These are phyloP conservation scores for Xanthoconium purpureum DNA, from an alignment of 768 basidiomycete species.

Conservation along the genomic window DNA sequence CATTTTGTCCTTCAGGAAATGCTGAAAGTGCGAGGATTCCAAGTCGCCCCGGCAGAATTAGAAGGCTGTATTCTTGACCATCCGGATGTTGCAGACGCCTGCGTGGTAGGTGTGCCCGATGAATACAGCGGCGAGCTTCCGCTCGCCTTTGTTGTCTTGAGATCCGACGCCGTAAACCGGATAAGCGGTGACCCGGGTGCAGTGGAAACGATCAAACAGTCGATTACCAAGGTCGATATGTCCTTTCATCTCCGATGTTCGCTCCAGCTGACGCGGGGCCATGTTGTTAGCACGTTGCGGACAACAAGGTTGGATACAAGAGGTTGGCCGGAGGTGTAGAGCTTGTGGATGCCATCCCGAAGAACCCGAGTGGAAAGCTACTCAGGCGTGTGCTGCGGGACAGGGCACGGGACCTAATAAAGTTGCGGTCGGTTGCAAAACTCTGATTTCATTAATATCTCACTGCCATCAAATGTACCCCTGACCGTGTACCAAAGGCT, in stretches of 20 bases:
- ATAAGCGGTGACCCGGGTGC: constrained; percentile 31
- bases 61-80: constrained; percentile 64
- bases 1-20: constrained; percentile 49
- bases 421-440: constrained; percentile 19
- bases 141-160: constrained; percentile 63
- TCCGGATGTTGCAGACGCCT: constrained; percentile 56
- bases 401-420: constrained; percentile 35
- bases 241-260: not conserved
- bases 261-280: not conserved
- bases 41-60: constrained; percentile 65
- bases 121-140: constrained; percentile 78
- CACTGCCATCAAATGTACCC: not conserved
- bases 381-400: constrained; percentile 55
- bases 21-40: constrained; percentile 57
- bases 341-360: constrained; percentile 60
- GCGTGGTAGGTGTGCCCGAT: constrained; percentile 66
- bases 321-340: constrained; percentile 59
- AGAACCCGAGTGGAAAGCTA: constrained; percentile 71
- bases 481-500: too few relatives aligned
- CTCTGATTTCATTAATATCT: constrained; percentile 19
- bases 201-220: constrained; percentile 34
- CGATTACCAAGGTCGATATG: constrained; percentile 51
- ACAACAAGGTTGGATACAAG: constrained; percentile 59
- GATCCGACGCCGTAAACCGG: constrained; percentile 36
- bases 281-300: constrained; percentile 51